Evolutionary conservation across 2,329 filamentous ascomycete species (phyloP), one percentile per base, ranked within the genome.

Genomic region (Aspergillus pseudoterreus): DNA sequence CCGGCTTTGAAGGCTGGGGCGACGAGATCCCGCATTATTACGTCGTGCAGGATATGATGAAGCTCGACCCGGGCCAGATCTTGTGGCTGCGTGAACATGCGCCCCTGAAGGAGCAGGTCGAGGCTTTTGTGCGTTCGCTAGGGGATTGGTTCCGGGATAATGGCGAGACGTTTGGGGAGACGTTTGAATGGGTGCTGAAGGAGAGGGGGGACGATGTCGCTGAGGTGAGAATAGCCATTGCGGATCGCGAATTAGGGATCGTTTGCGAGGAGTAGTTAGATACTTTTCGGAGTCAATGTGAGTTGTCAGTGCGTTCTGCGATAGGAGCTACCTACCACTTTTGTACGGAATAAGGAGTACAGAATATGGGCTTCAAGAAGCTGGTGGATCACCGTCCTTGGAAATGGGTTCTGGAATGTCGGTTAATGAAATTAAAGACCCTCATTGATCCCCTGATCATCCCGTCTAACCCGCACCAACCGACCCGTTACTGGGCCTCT

Each of bases 91-190:
- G 77, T 50, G 78, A 83, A 54, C 73, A 82, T 56, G 79, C 79
- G 39, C 76, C 76, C 32, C 59, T 78, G 9, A 84, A 84, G 64
- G 72, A 76, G 11, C 78, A 83, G 63, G 82, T 85, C 4, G 79
- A 84, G 61, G 64, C 63, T 0, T 84, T 76, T 60, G 72, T 84
- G 9, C 63, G 71, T 43, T 67, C 71, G 2, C 57, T 81, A 19
- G 82, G 81, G 0, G 78, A 81, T 14, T 85, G 82, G 81, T 85
- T 85, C 57, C 77, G 79, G 48, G 81, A 85, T 57, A 84, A 84
- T 53, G 82, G 82, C 1, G 81, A 84, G 66, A 84, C 82, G 35
- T 82, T 82, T 62, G 76, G 74, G 12, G 79, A 84, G 69, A 85
- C 82, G 27, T 60, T 84, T 43, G 75, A 76, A 47, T 78, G 74